Base-by-base conservation (phyloP, 768 basidiomycete genomes). In the Suillus weaverae region DNA sequence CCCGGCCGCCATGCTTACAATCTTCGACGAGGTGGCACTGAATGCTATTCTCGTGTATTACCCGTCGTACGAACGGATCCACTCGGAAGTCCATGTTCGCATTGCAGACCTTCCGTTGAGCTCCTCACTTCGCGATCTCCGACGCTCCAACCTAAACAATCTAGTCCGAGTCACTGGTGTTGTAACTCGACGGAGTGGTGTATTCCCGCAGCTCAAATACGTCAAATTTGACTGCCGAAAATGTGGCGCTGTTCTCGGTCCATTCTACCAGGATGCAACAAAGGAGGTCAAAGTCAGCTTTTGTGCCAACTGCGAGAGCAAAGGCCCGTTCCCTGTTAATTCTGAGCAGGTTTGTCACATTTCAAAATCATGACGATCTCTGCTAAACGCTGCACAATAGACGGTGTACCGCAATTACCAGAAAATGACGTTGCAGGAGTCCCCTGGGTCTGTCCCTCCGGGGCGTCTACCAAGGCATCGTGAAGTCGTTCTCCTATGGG, bases 181-280 rank as follows among this genome's bases (percentile, higher is more conserved):
- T 20, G 97, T 99, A 53, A 99, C 97, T 1, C 83, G 97, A 64
- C 85, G 97, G 44, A 94, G 89, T 10, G 97, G 97, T 11, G 96
- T 99, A 11, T 99, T 99, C 78, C 97, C 97, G n/a, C 97, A 99
- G 76, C 81, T 99, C 65, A 99, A 99, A 80, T 97, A 98, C 72
- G 96, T 99, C 76, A 99, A 98, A 75, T 99, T 99, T 71, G 95
- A 99, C 76, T 99, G 97, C 77, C 85, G 85, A 62, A 98, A 97
- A 75, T 99, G 97, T 70, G 90, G 91, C 20, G 91, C 89, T n/a
- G 88, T 94, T 33, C 83, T 99, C 18, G 97, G 97, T 16, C 97
- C 97, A 1, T 99, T 99, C 81, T 97, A 95, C 75, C 97, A 99
- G 81, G 97, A 99, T 77, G 94, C 95, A 8, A 91, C 90, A 43